phyloP scores from a whole-genome alignment of 1,284 basidiomycete species.

The Takashimella koratensis region DNA sequence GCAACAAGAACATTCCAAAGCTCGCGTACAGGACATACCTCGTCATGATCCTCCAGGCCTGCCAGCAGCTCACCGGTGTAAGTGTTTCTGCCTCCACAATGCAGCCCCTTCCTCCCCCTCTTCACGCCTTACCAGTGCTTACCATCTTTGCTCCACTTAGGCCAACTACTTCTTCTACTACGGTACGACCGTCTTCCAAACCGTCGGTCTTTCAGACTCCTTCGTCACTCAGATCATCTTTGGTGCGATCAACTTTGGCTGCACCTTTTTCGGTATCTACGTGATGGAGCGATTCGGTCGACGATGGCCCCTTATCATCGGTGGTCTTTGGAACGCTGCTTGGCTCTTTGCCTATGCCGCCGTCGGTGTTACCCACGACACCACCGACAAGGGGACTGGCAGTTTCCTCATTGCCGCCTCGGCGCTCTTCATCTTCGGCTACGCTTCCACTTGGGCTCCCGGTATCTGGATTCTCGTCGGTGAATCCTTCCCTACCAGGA shows the following conservation, averaged over 20 bases:
- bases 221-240: constrained; percentile 16
- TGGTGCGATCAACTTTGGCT: constrained; percentile 15
- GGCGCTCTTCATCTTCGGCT: constrained; percentile 73
- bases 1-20: neutral
- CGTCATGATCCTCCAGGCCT: constrained; percentile 4
- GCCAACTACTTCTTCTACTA: constrained; percentile 50
- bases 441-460: constrained; percentile 63
- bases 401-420: constrained; percentile 71
- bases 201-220: constrained; percentile 42
- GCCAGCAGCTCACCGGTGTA: neutral
- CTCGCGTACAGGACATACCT: constrained; percentile 22
- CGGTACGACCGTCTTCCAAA: constrained; percentile 64
- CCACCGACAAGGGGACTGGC: constrained; percentile 54
- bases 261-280: constrained; percentile 18
- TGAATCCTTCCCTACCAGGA: constrained; percentile 71
- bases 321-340: constrained; percentile 66
- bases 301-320: constrained; percentile 59
- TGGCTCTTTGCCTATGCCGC: constrained; percentile 77
- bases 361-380: constrained; percentile 63
- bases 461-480: constrained; percentile 72
- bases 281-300: constrained; percentile 20
- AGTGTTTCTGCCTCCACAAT: neutral
- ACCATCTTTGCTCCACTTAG: constrained; percentile 10
- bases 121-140: constrained; percentile 14
- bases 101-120: neutral